Conservation (phyloP, 371 early-diverging fungal genomes). For the Rhizopus stolonifer region DNA sequence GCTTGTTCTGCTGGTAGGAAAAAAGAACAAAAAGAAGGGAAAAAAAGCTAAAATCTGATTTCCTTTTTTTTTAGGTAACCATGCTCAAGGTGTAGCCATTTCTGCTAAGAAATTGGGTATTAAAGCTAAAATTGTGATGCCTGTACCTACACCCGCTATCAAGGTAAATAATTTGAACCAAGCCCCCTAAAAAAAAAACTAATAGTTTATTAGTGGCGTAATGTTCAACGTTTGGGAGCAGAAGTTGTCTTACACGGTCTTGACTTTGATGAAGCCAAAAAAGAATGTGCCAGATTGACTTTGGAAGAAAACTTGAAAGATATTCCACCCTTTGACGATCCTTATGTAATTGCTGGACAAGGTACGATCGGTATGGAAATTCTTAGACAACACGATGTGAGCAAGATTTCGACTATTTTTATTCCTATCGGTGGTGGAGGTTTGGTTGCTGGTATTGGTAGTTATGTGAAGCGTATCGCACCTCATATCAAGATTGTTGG, state of each 20-base stretch:
- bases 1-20: constrained; percentile 87
- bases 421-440: constrained; percentile 96
- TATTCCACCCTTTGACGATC: constrained; percentile 94
- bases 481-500: constrained; percentile 87
- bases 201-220: constrained; percentile 62
- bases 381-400: constrained; percentile 70
- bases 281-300: constrained; percentile 73
- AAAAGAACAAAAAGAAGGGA: neutral
- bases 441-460: constrained; percentile 86
- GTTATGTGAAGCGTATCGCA: constrained; percentile 86
- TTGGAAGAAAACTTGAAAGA: constrained; percentile 74
- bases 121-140: constrained; percentile 96
- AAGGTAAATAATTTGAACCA: no score
- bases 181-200: neutral
- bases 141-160: constrained; percentile 64
- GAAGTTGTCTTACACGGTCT: constrained; percentile 83
- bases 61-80: constrained; percentile 65
- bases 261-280: constrained; percentile 94
- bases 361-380: constrained; percentile 96
- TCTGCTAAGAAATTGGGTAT: constrained; percentile 90
- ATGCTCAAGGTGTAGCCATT: constrained; percentile 94
- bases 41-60: neutral
- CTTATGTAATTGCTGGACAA: constrained; percentile 97
- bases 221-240: constrained; percentile 90
- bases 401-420: constrained; percentile 84